Evolutionary conservation across 352 stramenopile genomes (phyloP).

Genomic region (Phytophthora nicotianae): DNA sequence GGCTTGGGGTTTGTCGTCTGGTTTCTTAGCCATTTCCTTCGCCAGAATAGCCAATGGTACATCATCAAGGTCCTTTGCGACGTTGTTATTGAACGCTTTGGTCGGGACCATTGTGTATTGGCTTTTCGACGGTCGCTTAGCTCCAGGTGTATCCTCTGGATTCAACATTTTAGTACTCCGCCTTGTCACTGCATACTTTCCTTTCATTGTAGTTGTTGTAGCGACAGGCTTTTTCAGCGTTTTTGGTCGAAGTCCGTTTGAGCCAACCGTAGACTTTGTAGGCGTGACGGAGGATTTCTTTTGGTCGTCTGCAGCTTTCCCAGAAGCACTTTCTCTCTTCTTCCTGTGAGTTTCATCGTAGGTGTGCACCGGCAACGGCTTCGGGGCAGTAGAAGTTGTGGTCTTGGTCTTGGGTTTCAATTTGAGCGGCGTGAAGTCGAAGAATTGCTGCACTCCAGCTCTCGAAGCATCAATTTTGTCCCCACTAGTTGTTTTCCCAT

Average conservation of each 20-base stretch:
- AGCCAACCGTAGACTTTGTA: conserved; percentile 32
- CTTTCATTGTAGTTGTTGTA: conserved; percentile 44
- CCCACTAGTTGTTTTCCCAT: conserved; percentile 2
- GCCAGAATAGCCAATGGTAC: conserved; percentile 25
- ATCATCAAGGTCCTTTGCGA: conserved; percentile 25
- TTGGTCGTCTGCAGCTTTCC: not conserved
- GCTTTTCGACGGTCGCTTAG: conserved; percentile 16
- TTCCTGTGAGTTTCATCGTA: conserved; percentile 26
- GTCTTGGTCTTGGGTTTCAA: conserved; percentile 32
- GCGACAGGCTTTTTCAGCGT: conserved; percentile 26
- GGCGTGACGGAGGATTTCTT: conserved; percentile 7
- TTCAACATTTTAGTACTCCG: conserved; percentile 56
- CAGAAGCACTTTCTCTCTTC: conserved; percentile 9
- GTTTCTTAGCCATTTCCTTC: conserved; percentile 31
- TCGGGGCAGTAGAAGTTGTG: conserved; percentile 20
- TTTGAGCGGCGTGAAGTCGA: conserved; percentile 38
- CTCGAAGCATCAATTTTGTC: conserved; percentile 20
- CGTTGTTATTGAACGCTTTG: conserved; percentile 2
- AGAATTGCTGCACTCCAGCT: conserved; percentile 45
- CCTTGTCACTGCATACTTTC: conserved; percentile 41
- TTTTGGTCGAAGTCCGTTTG: conserved; percentile 50
- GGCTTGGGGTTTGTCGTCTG: conserved; percentile 20
- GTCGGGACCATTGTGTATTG: conserved; percentile 34
- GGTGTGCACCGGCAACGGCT: conserved; percentile 36
- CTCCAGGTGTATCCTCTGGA: conserved; percentile 18